Base-by-base conservation (phyloP, 176 grass and related monocot genomes). In the Eleusine coracana region DNA sequence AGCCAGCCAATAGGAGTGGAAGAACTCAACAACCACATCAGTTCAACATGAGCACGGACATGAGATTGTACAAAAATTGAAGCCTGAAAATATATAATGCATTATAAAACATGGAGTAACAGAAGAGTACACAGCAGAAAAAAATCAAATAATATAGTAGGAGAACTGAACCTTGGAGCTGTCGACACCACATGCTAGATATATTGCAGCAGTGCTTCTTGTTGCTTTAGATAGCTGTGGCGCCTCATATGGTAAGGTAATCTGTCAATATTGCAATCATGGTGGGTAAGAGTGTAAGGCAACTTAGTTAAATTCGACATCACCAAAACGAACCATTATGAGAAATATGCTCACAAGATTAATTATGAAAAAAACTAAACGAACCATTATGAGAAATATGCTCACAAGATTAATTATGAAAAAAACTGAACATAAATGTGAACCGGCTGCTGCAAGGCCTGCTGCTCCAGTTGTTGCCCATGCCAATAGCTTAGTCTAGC, bases 1-100 rank as follows among this genome's bases (percentile, higher is more conserved):
- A 98, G 80, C 96, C 96, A 95, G 73, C 96, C 96, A 91, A 98
- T 86, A 77, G 96, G 96, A 39, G 96, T 91, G 55, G 83, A 90
- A 88, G 96, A 95, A 86, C 96, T 98, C 73, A 98, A 72, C 58
- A 98, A 87, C 96, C 96, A 98, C 96, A 98, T 98, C 85, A 98
- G 78, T 81, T 98, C 96, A 74, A 95, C 93, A 91, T 98, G 96
- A 84, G 96, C 96, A 84, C 87, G 90, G 10, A 98, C 96, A 84
- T 98, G 90, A 82, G 93, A 98, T 72, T 98, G 96, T 77, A 98
- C 91, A 88, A 98, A 98, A 71, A 98, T 86, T 62, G 92, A 93
- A 46, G 93, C 93, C 96, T 98, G 91, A 71, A 88, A 95, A 76
- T 38, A n/a, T 42, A 58, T 13, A 27, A 80, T 37, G 27, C 25